phyloP scores from a whole-genome alignment of 2,329 filamentous ascomycete genomes.

The Diaporthe citriasiana region DNA sequence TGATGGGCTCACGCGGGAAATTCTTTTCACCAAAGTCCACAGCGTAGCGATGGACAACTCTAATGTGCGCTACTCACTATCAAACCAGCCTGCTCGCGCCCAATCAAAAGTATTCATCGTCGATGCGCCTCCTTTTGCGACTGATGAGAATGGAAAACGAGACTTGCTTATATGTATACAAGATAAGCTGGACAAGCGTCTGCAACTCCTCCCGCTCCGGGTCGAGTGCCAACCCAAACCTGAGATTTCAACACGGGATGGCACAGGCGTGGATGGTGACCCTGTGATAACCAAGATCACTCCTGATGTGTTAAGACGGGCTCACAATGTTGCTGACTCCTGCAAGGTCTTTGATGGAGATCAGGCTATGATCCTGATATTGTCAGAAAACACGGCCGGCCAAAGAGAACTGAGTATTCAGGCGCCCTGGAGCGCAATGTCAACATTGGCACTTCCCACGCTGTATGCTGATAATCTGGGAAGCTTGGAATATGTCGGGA shows the following conservation, averaged over 20 bases:
- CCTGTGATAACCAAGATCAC: slow-evolving; percentile 56
- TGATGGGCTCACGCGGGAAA: slow-evolving; percentile 78
- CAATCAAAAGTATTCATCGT: slow-evolving; percentile 78
- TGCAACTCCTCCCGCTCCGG: slow-evolving; percentile 76
- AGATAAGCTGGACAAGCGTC: slow-evolving; percentile 75
- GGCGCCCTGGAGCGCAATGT: slow-evolving; percentile 80
- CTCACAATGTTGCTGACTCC: slow-evolving; percentile 79
- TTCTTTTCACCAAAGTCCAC: slow-evolving; percentile 80
- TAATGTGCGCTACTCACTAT: slow-evolving; percentile 72
- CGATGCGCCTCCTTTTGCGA: slow-evolving; percentile 68
- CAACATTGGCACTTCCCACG: slow-evolving; percentile 74
- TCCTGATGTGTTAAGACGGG: slow-evolving; percentile 68
- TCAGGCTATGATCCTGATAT: slow-evolving; percentile 76
- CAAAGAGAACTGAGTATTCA: slow-evolving; percentile 78
- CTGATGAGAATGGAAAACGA: slow-evolving; percentile 66
- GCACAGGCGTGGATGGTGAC: slow-evolving; percentile 44
- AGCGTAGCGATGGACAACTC: slow-evolving; percentile 74
- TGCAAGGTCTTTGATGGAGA: slow-evolving; percentile 78
- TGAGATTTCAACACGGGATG: slow-evolving; percentile 47
- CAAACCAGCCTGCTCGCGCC: slow-evolving; percentile 64
- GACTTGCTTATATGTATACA: slow-evolving; percentile 78
- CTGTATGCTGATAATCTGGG: slow-evolving; percentile 72
- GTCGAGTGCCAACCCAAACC: slow-evolving; percentile 60
- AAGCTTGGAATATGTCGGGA: slow-evolving; percentile 69
- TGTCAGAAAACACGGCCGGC: slow-evolving; percentile 76